Evolutionary conservation across 345 rosid species (phyloP).

Genomic region (Raphanus sativus): DNA sequence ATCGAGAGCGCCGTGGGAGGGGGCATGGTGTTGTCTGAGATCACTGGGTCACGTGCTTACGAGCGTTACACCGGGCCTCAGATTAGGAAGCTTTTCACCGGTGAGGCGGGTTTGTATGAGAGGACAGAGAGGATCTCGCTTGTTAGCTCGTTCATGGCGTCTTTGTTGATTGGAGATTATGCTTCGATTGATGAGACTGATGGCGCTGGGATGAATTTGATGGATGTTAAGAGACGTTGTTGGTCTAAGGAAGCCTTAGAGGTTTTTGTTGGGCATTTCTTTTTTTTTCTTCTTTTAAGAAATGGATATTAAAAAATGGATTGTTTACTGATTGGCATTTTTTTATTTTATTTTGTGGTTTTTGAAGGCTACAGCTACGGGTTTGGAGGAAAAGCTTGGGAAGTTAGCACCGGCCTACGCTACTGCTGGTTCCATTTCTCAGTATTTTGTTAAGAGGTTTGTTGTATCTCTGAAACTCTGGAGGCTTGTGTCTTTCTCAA

Average conservation of each 20-base stretch:
- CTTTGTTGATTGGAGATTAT: not conserved
- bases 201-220: not conserved
- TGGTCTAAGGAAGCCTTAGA: not conserved
- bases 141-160: conserved; percentile 75
- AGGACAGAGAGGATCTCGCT: conserved; percentile 83
- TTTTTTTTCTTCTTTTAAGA: too few species aligned
- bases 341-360: not conserved
- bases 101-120: conserved; percentile 48
- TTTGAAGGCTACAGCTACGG: conserved; percentile 79
- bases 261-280: not conserved
- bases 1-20: conserved; percentile 92
- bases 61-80: conserved; percentile 93
- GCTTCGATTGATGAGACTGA: not conserved
- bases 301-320: not conserved
- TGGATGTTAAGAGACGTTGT: not conserved
- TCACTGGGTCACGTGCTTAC: conserved; percentile 74
- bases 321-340: not conserved
- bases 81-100: conserved; percentile 63
- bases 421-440: conserved; percentile 65
- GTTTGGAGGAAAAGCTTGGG: conserved; percentile 84
- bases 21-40: conserved; percentile 63
- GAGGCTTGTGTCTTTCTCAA: not conserved
- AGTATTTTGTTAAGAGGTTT: conserved; percentile 49
- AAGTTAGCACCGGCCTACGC: conserved; percentile 88
- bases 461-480: conserved; percentile 21